Evolutionary conservation across 768 basidiomycete genomes (phyloP), one percentile per base, ranked within the genome.

Genomic region (Russula brevipes): DNA sequence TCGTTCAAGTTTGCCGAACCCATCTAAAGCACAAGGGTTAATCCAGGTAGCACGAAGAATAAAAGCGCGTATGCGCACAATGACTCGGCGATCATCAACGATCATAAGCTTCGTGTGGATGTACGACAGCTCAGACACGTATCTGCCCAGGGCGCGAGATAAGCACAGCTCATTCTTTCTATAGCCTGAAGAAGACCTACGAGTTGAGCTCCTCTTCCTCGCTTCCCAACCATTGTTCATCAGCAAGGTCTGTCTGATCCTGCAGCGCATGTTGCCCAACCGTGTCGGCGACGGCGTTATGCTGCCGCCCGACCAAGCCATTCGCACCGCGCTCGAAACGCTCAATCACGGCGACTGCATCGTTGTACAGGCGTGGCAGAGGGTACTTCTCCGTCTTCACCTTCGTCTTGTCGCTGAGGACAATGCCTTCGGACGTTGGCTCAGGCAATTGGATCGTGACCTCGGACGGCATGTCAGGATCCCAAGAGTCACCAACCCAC

Each of bases 1-100:
- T 95, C 93, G 64, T 95, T 95, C 67, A 95, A 72, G 72, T 98
- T 98, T 16, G 96, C 94, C 46, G 91, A 94, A 39, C 96, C 95
- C 81, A 94, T 89, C 90, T 92, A 55, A 38, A n/a, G 24, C 54
- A 51, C 58, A 30, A n/a, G 35, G 54, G 36, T 59, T 19, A 11
- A 44, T 35, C 9, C 33, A 44, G 38, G 24, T 35, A 14, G 39
- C 33, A 47, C 57, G 19, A 47, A 19, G 44, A 11, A 46, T 44
- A 17, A 19, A 6, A 45, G 52, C 11, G 35, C 24, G 19, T 10
- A 33, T 1, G 80, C 89, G 56, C 68, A 92, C 91, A 67, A 98
- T 92, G 50, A 97, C 94, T 41, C 87, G 80, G 38, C 84, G 80
- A 71, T 98, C 95, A 70, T 97, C 95, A 41, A 97, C 91, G 57